A percentile compares a stretch with the other conserved stretches of the same genome.
phyloP scores from a whole-genome alignment of 78 protist genomes.

The Dictyostelium firmibasis region DNA sequence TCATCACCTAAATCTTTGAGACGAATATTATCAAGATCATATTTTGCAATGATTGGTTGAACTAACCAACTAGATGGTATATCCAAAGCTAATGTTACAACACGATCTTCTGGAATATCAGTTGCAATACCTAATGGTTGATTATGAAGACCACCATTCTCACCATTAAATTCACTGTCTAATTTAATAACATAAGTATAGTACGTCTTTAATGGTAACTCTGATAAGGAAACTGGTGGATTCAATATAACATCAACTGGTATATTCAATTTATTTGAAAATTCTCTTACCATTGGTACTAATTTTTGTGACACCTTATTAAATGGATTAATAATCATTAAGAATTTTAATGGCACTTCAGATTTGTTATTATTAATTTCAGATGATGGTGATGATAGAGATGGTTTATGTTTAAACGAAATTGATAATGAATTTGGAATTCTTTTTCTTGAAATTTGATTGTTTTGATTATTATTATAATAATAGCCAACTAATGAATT shows the following conservation, averaged over 20 bases:
- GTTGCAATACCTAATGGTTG: constrained; percentile 31
- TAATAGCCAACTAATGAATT: constrained; percentile 9
- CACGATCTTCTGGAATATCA: constrained; percentile 55
- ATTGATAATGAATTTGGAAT: not conserved
- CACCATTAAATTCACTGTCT: not conserved
- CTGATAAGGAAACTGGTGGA: constrained; percentile 34
- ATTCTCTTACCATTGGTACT: constrained; percentile 42
- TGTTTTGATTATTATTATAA: not conserved
- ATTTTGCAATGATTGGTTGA: constrained; percentile 59
- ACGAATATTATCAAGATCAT: constrained; percentile 83
- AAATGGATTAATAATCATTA: constrained; percentile 65
- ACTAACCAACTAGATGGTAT: constrained; percentile 72
- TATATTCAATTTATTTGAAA: constrained; percentile 23
- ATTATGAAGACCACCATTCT: constrained; percentile 18
- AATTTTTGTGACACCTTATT: constrained; percentile 58
- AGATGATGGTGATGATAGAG: not conserved
- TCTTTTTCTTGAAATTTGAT: not conserved
- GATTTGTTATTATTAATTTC: no score
- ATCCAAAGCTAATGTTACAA: constrained; percentile 77
- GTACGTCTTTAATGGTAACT: constrained; percentile 59
- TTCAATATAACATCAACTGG: constrained; percentile 44
- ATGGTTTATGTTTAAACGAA: constrained; percentile 27
- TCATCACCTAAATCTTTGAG: constrained; percentile 69
- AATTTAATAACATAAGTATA: constrained; percentile 43
- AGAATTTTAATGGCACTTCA: not conserved